These are phyloP conservation scores for Euphrasia arctica DNA, from an alignment of 305 asterid species.

Conservation along the genomic window DNA sequence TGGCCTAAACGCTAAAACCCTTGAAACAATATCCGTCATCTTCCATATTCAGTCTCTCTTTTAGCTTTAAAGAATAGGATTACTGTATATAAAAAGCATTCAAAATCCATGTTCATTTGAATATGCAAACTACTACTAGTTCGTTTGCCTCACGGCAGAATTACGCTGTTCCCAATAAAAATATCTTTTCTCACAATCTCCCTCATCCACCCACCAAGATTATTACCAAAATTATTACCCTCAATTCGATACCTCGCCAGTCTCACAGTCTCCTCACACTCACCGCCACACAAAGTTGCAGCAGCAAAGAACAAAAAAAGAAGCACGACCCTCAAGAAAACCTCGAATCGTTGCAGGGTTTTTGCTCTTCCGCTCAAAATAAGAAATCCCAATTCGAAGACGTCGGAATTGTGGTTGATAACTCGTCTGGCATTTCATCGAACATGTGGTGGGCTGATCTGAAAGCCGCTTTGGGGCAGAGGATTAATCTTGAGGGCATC, in stretches of 20 bases:
- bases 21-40: not conserved
- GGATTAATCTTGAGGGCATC: constrained; percentile 81
- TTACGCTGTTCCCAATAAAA: constrained; percentile 46
- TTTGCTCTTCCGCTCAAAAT: constrained; percentile 33
- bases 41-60: constrained; percentile 4
- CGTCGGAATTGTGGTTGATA: constrained; percentile 25
- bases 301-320: constrained; percentile 49
- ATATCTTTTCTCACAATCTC: constrained; percentile 35
- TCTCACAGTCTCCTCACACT: constrained; percentile 30
- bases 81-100: not conserved
- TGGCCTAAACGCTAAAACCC: not conserved
- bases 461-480: constrained; percentile 87
- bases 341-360: constrained; percentile 35
- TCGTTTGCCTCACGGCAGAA: constrained; percentile 57
- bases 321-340: constrained; percentile 33
- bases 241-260: constrained; percentile 23
- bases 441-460: constrained; percentile 81
- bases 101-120: constrained; percentile 30
- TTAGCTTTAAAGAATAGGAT: not conserved
- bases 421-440: constrained; percentile 37
- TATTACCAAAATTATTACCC: not conserved
- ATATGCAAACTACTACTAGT: constrained; percentile 46
- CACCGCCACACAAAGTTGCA: constrained; percentile 52
- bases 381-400: constrained; percentile 29
- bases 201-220: constrained; percentile 26